Base-by-base conservation (phyloP, 495 filamentous ascomycete genomes). In the Parathielavia hyrcaniae region DNA sequence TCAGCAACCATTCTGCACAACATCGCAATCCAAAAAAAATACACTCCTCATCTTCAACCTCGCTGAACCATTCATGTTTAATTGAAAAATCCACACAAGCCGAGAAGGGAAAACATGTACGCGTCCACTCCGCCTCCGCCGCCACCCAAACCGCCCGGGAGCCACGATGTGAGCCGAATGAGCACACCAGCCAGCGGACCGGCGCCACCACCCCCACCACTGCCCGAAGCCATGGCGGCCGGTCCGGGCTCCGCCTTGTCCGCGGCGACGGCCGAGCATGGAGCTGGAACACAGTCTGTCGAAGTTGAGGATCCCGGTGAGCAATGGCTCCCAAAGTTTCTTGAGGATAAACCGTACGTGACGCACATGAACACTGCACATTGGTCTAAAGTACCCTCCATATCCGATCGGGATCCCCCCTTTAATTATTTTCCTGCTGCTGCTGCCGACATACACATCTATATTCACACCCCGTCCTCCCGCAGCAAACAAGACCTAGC, bases 321-420 rank as follows among this genome's bases (percentile, higher is more conserved):
- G 35, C 65, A 71, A 26, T 93, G 89, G 86, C 72, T 91, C 4
- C 89, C 89, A 7, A 77, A 77, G 35, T 74, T 83, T 23, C 73
- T 91, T 1, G 78, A 87, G 58, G 86, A 87, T 62, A 91, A 90
- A 75, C 83, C 87, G 87, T 91, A 75, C 40, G 77, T 72, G 20
- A 10, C 49, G 13, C 7, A 2, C 14, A 48, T n/a, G 11, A 32
- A 22, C 11, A 1, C 5, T 35, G 34, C 34, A 5, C 34, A 5
- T 35, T 5, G 40, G 12, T 19, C 38, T 3, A 36, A 26, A 14
- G 43, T 23, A 20, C 26, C 19, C 26, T 46, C 26, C 40, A n/a
- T n/a, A n/a, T n/a, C n/a, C n/a, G n/a, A n/a, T n/a, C n/a, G n/a
- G n/a, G n/a, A n/a, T n/a, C n/a, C n/a, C n/a, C n/a, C n/a, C n/a